These are phyloP conservation scores for Leptodontidium sp. DNA, from an alignment of 2,329 filamentous ascomycete species.

Conservation along the genomic window DNA sequence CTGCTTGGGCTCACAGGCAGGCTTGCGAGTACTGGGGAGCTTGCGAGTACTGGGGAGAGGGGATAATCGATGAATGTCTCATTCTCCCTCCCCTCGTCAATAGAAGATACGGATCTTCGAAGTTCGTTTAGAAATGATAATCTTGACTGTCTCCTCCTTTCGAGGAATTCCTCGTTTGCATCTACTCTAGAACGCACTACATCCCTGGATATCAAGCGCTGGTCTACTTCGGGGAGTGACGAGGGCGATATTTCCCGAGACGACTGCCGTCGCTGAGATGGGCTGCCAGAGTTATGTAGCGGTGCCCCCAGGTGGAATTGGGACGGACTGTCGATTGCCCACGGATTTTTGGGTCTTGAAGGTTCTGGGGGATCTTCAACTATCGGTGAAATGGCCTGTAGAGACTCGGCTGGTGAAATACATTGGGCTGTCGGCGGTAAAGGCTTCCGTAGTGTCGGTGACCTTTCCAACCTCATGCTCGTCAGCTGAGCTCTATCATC, in stretches of 20 bases:
- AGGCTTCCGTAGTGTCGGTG: slow-evolving; percentile 24
- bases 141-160: slow-evolving; percentile 39
- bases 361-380: slow-evolving; percentile 27
- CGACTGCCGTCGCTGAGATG: slow-evolving; percentile 20
- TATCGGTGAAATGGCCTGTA: slow-evolving; percentile 15
- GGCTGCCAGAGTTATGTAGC: slow-evolving; percentile 19
- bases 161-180: slow-evolving; percentile 44
- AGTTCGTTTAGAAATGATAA: slow-evolving; percentile 41
- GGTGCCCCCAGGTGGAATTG: slow-evolving; percentile 31
- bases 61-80: slow-evolving; percentile 25
- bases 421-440: slow-evolving; percentile 22
- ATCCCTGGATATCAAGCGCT: slow-evolving; percentile 40
- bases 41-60: slow-evolving; percentile 27
- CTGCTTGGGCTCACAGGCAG: slow-evolving; percentile 36
- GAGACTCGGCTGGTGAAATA: slow-evolving; percentile 19
- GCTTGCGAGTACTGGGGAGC: not conserved
- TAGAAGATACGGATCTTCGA: slow-evolving; percentile 36
- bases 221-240: slow-evolving; percentile 20
- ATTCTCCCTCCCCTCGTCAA: slow-evolving; percentile 38
- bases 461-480: slow-evolving; percentile 29
- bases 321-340: slow-evolving; percentile 35
- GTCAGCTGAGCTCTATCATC: slow-evolving; percentile 31
- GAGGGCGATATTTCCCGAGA: slow-evolving; percentile 37
- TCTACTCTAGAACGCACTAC: slow-evolving; percentile 36
- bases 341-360: slow-evolving; percentile 36